Base-by-base conservation (phyloP, 2,329 filamentous ascomycete genomes). In the Aspergillus fischeri region DNA sequence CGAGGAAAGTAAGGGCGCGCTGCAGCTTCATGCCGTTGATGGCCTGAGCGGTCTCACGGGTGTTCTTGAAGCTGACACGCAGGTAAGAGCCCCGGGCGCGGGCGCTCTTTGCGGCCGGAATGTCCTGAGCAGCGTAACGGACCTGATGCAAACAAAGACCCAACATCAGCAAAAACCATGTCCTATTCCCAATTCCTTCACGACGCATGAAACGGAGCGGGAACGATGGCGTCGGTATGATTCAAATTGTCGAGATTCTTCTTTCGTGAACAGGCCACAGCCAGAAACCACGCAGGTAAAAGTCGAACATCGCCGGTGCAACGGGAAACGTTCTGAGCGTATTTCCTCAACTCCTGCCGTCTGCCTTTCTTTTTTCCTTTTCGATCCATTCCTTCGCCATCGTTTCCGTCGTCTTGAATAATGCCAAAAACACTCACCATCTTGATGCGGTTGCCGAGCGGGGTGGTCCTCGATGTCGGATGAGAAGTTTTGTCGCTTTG, bases 61-160 rank as follows among this genome's bases (percentile, higher is more conserved):
- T 99, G 89, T 99, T 99, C 89, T 99, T 99, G 91, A 97, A 99
- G 73, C 91, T 96, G 73, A 97, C 93, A 79, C 94, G 92, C 75
- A 99, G 90, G 86, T 97, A 99, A 79, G 92, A 92, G 81, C 95
- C 94, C 82, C 94, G 92, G 78, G 93, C 90, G 84, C 93, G 91
- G 81, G 94, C 94, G 83, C 91, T 96, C 87, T 96, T 97, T 73
- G 88, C 85, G 80, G 87, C 82, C 74, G 89, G 84, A 78, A 95
- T 93, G 79, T 92, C 86, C 77, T 88, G 90, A 78, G 90, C 90
- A 81, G 91, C 91, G 92, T 97, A 97, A 82, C 92, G 91, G 85
- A 96, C 91, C 92, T 95, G 75, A 67, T 57, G 52, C 53, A 55
- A 60, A 57, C 58, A 64, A 57, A 57, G 61, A 63, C 61, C 64